These are phyloP conservation scores for Termitomyces sp. DNA, from an alignment of 768 basidiomycete species.

Conservation along the genomic window DNA sequence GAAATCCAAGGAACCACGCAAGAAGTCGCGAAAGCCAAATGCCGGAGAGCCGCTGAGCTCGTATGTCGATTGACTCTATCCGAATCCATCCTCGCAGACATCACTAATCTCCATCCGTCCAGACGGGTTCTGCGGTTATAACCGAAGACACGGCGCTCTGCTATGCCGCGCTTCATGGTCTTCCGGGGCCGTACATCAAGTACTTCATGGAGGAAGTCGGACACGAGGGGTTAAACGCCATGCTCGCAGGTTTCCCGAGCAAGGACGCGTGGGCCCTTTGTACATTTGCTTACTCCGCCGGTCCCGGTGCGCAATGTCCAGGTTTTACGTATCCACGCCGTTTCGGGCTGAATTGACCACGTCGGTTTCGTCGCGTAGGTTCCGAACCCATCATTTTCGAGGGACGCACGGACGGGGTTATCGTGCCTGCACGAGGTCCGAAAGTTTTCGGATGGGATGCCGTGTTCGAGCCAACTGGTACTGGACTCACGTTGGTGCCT, in stretches of 20 bases:
- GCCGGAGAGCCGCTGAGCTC: slow-evolving; percentile 76
- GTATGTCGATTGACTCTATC: slow-evolving; percentile 29
- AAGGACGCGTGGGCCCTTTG: slow-evolving; percentile 86
- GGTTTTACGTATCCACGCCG: too few species aligned
- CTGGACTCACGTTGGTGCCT: slow-evolving; percentile 67
- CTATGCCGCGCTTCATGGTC: slow-evolving; percentile 82
- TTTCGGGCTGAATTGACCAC: background rate
- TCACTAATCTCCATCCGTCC: background rate
- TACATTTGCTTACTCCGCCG: slow-evolving; percentile 91
- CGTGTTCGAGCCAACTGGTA: slow-evolving; percentile 73
- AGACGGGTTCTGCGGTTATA: slow-evolving; percentile 47
- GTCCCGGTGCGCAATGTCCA: slow-evolving; percentile 46
- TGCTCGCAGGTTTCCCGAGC: slow-evolving; percentile 73
- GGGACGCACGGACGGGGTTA: slow-evolving; percentile 83
- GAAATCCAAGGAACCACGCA: slow-evolving; percentile 92
- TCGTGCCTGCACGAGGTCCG: slow-evolving; percentile 81
- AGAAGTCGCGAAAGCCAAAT: slow-evolving; percentile 88
- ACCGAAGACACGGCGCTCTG: slow-evolving; percentile 96
- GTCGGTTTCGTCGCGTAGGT: slow-evolving; percentile 31
- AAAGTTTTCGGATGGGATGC: slow-evolving; percentile 89
- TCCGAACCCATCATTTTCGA: slow-evolving; percentile 72
- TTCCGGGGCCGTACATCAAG: slow-evolving; percentile 98
- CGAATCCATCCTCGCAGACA: background rate
- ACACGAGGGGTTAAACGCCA: slow-evolving; percentile 83
- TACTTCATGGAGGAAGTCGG: slow-evolving; percentile 81